Evolutionary conservation across 352 stramenopile genomes (phyloP).

Genomic region (Phytophthora pini): DNA sequence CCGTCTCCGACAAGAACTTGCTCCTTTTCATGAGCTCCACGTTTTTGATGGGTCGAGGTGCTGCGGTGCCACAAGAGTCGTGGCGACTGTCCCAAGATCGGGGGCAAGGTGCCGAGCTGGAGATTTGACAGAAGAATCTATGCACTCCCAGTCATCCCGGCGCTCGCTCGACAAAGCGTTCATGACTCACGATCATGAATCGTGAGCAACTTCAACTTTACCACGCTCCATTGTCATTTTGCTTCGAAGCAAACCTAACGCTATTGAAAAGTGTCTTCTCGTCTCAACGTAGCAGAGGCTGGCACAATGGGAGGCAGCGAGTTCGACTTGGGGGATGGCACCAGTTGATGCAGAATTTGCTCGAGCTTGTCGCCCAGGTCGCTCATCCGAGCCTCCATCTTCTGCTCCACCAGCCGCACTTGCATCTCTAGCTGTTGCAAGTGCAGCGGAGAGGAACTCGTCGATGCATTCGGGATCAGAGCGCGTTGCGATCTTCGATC

Average conservation of each 20-base stretch:
- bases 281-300: slow-evolving; percentile 9
- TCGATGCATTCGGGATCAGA: background rate
- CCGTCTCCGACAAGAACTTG: background rate
- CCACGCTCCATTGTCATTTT: slow-evolving; percentile 5
- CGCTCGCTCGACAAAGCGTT: background rate
- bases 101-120: slow-evolving; percentile 5
- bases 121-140: slow-evolving; percentile 33
- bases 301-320: slow-evolving; percentile 11
- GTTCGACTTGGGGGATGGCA: background rate
- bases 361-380: slow-evolving; percentile 40
- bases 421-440: slow-evolving; percentile 35
- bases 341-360: slow-evolving; percentile 34
- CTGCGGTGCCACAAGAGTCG: slow-evolving; percentile 6
- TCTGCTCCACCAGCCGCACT: slow-evolving; percentile 35
- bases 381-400: slow-evolving; percentile 35
- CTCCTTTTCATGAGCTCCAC: background rate
- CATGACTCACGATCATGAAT: slow-evolving; percentile 3
- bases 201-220: slow-evolving; percentile 10
- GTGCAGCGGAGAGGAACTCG: slow-evolving; percentile 5
- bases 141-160: slow-evolving; percentile 21
- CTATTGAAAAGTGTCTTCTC: slow-evolving; percentile 13
- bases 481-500: slow-evolving; percentile 24
- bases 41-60: slow-evolving; percentile 8
- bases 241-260: background rate
- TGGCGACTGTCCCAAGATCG: slow-evolving; percentile 29